Evolutionary conservation across 108 stramenopile genomes (phyloP).

Genomic region (Fragilariopsis cylindrus): DNA sequence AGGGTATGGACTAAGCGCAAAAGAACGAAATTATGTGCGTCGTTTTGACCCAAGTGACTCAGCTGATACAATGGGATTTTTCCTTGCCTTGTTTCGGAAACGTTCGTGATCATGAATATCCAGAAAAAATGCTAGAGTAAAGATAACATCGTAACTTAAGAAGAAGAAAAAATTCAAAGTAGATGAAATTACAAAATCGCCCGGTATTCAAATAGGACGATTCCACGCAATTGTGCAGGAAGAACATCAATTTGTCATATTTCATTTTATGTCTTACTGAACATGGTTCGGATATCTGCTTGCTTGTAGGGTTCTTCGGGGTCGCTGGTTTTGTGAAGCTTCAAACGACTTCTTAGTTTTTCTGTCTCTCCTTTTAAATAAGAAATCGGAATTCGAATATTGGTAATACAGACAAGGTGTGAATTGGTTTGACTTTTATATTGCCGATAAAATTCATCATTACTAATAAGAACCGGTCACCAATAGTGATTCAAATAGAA

Average conservation of each 20-base stretch:
- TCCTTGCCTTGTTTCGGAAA: constrained; percentile 72
- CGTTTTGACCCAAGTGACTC: constrained; percentile 65
- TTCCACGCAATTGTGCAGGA: constrained; percentile 20
- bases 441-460: neutral
- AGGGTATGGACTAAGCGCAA: constrained; percentile 49
- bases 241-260: neutral
- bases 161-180: neutral
- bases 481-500: neutral
- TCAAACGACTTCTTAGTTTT: constrained; percentile 6
- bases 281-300: constrained; percentile 8
- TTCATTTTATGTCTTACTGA: neutral
- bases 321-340: neutral
- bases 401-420: neutral
- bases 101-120: constrained; percentile 3
- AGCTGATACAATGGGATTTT: constrained; percentile 74
- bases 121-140: neutral
- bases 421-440: neutral
- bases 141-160: neutral
- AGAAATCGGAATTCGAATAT: neutral
- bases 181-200: neutral
- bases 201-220: neutral
- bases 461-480: too few relatives aligned
- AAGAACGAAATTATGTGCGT: constrained; percentile 48
- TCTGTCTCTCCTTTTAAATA: neutral
- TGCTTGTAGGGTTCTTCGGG: neutral